Percentiles rank a stretch among this genome's conserved stretches.
phyloP scores from a whole-genome alignment of 306 rosid genomes.

The Casuarina equisetifolia region DNA sequence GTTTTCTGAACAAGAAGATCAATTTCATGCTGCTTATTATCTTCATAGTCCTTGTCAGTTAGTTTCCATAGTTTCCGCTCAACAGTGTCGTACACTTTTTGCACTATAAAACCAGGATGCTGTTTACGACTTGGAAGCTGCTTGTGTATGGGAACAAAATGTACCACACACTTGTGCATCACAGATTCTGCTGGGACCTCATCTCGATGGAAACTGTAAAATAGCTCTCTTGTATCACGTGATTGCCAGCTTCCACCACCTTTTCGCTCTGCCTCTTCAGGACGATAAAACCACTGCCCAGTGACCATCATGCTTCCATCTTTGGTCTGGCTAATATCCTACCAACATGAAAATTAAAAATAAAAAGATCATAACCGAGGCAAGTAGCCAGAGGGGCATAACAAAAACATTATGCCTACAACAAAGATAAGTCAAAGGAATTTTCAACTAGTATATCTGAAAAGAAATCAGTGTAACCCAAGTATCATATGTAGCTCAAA shows the following conservation, averaged over 20 bases:
- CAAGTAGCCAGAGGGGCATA: slow-evolving; percentile 8
- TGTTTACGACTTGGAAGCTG: slow-evolving; percentile 86
- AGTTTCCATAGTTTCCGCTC: slow-evolving; percentile 89
- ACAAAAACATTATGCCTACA: not conserved
- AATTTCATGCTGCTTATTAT: slow-evolving; percentile 75
- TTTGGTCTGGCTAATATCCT: slow-evolving; percentile 68
- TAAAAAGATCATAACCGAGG: slow-evolving; percentile 21
- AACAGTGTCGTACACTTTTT: slow-evolving; percentile 89
- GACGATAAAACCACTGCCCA: slow-evolving; percentile 99
- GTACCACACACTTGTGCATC: slow-evolving; percentile 92
- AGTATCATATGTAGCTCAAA: not conserved
- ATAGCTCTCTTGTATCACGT: slow-evolving; percentile 86
- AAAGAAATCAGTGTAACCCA: not conserved
- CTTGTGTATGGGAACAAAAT: slow-evolving; percentile 82
- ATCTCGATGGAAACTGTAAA: slow-evolving; percentile 96
- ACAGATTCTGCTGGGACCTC: slow-evolving; percentile 96
- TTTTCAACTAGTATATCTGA: not conserved
- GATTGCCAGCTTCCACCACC: slow-evolving; percentile 93
- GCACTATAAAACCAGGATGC: slow-evolving; percentile 91
- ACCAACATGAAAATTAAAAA: slow-evolving; percentile 23
- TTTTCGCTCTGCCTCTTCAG: slow-evolving; percentile 90
- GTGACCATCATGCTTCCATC: slow-evolving; percentile 68
- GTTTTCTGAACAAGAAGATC: slow-evolving; percentile 88
- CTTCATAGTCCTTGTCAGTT: slow-evolving; percentile 87
- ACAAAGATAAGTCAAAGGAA: slow-evolving; percentile 4